Base-by-base conservation (phyloP, 495 filamentous ascomycete genomes). In the Talaromyces nanjingensis region DNA sequence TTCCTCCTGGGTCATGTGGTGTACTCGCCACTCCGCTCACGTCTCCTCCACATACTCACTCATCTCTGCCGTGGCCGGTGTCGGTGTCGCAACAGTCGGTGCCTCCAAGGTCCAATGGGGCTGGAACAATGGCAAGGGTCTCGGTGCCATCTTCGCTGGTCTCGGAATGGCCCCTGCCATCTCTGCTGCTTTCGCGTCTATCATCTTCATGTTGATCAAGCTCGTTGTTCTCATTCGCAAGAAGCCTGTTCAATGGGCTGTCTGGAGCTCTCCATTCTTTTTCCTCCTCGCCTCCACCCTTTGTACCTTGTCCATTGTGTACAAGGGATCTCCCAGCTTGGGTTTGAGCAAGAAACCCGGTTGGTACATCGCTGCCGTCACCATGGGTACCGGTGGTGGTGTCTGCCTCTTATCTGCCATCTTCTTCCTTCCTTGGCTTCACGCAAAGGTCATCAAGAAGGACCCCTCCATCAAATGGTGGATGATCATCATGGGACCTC, bases 31-130 rank as follows among this genome's bases (percentile, higher is more conserved):
- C 73, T 85, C 81, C 4, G 80, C 83, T 57, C 82, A 85, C 75
- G 85, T 87, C 63, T 87, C 85, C 1, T 85, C 84, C 3, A 88
- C 84, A 37, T 87, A 88, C 74, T 86, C 84, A 2, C 80, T 87
- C 57, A 80, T 88, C 65, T 86, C 84, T 6, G 82, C 84, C 52
- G 80, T 86, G 12, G 85, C 85, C 53, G 83, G 84, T 70, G 84
- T 87, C 27, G 84, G 84, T 69, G 81, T 86, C 65, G 85, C 84
- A 22, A 84, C 82, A 54, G 84, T 77, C 59, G 84, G 84, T 60
- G 83, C 80, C 20, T 69, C 69, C 4, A 71, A 84, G 53, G 84
- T 87, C 5, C 72, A 86, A 52, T 87, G 85, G 85, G 84, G 83
- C 8, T 87, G 85, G 85, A 84, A 86, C 70, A 59, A 75, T 22